Evolutionary conservation across 371 early-diverging fungal genomes (phyloP).

Genomic region (Haplosporangium sp.): DNA sequence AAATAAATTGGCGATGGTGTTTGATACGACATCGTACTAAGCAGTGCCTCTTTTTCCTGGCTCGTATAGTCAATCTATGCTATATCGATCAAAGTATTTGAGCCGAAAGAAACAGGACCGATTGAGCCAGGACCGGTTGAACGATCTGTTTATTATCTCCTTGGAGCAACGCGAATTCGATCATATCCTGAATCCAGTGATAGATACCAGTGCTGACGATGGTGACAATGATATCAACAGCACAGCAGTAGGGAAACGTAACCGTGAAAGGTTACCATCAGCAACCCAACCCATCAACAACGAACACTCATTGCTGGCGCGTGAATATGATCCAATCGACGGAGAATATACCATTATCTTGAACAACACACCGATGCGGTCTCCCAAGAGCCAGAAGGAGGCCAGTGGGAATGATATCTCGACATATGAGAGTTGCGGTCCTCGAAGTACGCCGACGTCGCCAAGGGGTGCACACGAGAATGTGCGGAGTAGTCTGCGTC

Average conservation of each 20-base stretch:
- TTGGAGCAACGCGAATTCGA: constrained; percentile 38
- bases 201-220: not conserved
- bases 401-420: constrained; percentile 16
- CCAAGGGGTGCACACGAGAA: constrained; percentile 9
- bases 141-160: constrained; percentile 28
- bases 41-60: constrained; percentile 7
- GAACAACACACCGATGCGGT: constrained; percentile 25
- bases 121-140: constrained; percentile 32
- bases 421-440: constrained; percentile 7
- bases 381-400: constrained; percentile 19
- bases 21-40: not conserved
- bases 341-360: constrained; percentile 42
- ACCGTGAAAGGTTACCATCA: constrained; percentile 4
- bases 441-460: not conserved
- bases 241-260: constrained; percentile 1
- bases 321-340: constrained; percentile 49
- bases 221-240: constrained; percentile 5
- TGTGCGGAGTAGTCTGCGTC: constrained; percentile 7
- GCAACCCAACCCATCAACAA: constrained; percentile 4
- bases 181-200: constrained; percentile 14
- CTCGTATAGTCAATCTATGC: constrained; percentile 47
- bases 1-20: no score
- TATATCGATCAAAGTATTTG: constrained; percentile 36
- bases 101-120: constrained; percentile 32
- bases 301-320: constrained; percentile 20